Evolutionary conservation across 805 yeast genomes (phyloP).

Genomic region (Dipodascus geniculatus): DNA sequence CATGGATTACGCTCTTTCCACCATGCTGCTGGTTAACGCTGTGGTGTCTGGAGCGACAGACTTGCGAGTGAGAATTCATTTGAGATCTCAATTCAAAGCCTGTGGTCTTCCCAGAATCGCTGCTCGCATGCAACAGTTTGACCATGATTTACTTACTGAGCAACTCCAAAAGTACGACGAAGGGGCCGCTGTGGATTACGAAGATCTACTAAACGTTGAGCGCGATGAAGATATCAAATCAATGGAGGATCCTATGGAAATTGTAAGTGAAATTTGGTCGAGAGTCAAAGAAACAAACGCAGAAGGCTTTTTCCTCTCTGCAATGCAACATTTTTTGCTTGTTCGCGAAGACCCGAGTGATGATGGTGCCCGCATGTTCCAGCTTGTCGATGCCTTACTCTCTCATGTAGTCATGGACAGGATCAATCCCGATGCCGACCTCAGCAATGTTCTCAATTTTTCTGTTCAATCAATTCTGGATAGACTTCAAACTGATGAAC

Average conservation of each 20-base stretch:
- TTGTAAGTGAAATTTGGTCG: constrained; percentile 47
- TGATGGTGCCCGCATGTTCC: constrained; percentile 38
- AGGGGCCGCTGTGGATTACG: constrained; percentile 43
- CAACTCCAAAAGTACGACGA: constrained; percentile 54
- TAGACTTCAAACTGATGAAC: constrained; percentile 72
- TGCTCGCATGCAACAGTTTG: constrained; percentile 38
- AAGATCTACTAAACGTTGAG: constrained; percentile 30
- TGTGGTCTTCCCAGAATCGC: constrained; percentile 46
- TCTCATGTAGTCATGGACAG: constrained; percentile 48
- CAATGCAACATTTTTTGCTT: constrained; percentile 55
- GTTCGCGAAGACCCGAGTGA: constrained; percentile 28
- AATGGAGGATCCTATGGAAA: constrained; percentile 61
- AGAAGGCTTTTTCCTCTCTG: constrained; percentile 45
- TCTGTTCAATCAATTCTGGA: constrained; percentile 65
- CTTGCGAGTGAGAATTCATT: constrained; percentile 33
- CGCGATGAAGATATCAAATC: constrained; percentile 37
- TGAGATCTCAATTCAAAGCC: constrained; percentile 49
- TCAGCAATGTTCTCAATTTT: constrained; percentile 58
- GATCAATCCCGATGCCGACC: constrained; percentile 31
- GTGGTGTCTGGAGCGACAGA: constrained; percentile 29
- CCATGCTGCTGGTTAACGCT: constrained; percentile 60
- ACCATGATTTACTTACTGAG: constrained; percentile 48
- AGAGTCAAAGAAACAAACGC: constrained; percentile 48
- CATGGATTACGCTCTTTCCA: constrained; percentile 57
- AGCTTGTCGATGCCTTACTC: constrained; percentile 53